A percentile compares a stretch with the other conserved stretches of the same genome.
Conservation (phyloP, 2,329 filamentous ascomycete species). For the Daldinia sp. region DNA sequence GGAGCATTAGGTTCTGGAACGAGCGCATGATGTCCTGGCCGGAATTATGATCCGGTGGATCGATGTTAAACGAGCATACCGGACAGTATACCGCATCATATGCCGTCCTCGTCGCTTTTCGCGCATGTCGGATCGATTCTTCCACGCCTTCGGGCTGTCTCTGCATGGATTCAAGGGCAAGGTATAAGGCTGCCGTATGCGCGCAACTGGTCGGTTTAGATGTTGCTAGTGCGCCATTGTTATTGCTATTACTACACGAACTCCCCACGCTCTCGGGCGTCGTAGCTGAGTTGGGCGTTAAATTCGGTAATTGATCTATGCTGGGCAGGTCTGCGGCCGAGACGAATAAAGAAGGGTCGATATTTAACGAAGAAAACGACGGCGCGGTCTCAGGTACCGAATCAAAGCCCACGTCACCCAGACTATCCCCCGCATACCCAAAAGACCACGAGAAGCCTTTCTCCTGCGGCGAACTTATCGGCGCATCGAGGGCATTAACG, state of each 20-base stretch:
- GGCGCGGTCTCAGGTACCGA: slow-evolving; percentile 30
- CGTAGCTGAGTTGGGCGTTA: slow-evolving; percentile 40
- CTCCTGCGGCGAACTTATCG: slow-evolving; percentile 3
- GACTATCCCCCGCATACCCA: slow-evolving; percentile 35
- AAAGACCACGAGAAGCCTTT: slow-evolving; percentile 31
- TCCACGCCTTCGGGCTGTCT: slow-evolving; percentile 55
- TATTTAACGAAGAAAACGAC: slow-evolving; percentile 36
- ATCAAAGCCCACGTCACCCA: slow-evolving; percentile 43
- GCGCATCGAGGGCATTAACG: slow-evolving; percentile 10
- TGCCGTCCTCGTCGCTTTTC: slow-evolving; percentile 57
- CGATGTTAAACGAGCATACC: slow-evolving; percentile 55
- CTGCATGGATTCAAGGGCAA: slow-evolving; percentile 60
- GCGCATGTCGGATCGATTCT: slow-evolving; percentile 57
- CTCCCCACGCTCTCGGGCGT: slow-evolving; percentile 38
- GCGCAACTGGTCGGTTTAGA: slow-evolving; percentile 47
- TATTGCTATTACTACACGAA: not conserved
- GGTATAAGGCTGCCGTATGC: slow-evolving; percentile 60
- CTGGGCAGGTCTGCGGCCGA: slow-evolving; percentile 23
- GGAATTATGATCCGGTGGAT: slow-evolving; percentile 38
- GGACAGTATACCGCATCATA: slow-evolving; percentile 62
- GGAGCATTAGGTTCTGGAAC: slow-evolving; percentile 67
- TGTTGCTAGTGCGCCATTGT: not conserved
- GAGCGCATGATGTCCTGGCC: slow-evolving; percentile 54
- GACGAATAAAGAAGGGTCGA: slow-evolving; percentile 44
- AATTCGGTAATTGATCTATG: slow-evolving; percentile 37